A percentile compares a stretch with the other conserved stretches of the same genome.
These are phyloP conservation scores for Saccharomycopsis crataegensis DNA, from an alignment of 1,139 yeast genomes.

Conservation along the genomic window DNA sequence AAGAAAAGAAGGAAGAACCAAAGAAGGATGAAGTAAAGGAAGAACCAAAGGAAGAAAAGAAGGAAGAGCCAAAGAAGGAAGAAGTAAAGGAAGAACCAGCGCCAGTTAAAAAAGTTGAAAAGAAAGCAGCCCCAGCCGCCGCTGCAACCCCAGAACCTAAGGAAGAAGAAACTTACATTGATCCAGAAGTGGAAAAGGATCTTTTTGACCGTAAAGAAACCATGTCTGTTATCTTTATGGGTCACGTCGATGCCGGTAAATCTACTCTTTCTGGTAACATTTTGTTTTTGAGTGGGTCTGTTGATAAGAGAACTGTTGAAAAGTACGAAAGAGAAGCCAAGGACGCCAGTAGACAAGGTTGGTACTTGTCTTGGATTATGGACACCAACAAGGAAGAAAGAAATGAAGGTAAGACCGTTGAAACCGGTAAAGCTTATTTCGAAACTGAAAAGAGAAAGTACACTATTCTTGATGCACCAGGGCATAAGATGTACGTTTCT, in stretches of 20 bases:
- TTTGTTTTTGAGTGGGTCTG: conserved; percentile 88
- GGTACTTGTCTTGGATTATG: conserved; percentile 99
- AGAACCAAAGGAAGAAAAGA: conserved; percentile 20
- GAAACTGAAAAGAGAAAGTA: conserved; percentile 97
- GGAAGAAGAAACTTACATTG: conserved; percentile 81
- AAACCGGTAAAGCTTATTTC: conserved; percentile 95
- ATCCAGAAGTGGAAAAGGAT: conserved; percentile 81
- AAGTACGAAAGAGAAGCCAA: conserved; percentile 97
- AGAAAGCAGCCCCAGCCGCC: conserved; percentile 22
- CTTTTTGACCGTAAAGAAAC: conserved; percentile 97
- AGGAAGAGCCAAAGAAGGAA: conserved; percentile 21
- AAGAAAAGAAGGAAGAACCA: conserved; percentile 22
- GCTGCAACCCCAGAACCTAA: conserved; percentile 28
- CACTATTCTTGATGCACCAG: conserved; percentile 98
- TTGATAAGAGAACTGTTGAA: conserved; percentile 98
- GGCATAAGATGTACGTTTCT: conserved; percentile 97
- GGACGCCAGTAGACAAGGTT: conserved; percentile 99
- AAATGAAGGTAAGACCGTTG: conserved; percentile 97
- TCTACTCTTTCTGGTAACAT: conserved; percentile 99
- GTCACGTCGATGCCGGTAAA: conserved; percentile 99
- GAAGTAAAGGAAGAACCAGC: conserved; percentile 17
- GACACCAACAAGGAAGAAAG: conserved; percentile 99
- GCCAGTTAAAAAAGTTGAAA: conserved; percentile 15
- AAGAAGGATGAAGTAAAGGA: conserved; percentile 26
- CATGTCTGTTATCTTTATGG: conserved; percentile 95